A percentile compares a stretch with the other conserved stretches of the same genome.
These are phyloP conservation scores for Sporodiniella umbellata DNA, from an alignment of 371 early-diverging fungal species.

Conservation along the genomic window DNA sequence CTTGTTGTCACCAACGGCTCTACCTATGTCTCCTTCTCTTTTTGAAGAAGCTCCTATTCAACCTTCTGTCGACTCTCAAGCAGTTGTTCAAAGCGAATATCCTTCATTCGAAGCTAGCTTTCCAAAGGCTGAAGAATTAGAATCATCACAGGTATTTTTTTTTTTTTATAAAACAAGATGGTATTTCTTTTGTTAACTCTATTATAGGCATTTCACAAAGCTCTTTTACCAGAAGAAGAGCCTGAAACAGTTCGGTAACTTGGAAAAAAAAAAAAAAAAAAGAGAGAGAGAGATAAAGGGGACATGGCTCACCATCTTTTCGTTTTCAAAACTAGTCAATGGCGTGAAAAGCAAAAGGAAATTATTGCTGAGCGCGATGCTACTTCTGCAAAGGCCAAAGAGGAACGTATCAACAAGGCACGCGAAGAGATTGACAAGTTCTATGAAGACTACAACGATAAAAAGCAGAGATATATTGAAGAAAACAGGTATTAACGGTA, in stretches of 20 bases:
- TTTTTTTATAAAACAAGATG: background rate
- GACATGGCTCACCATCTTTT: background rate
- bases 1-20: background rate
- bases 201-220: slow-evolving; percentile 45
- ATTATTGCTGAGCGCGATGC: slow-evolving; percentile 79
- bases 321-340: slow-evolving; percentile 53
- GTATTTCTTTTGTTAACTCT: background rate
- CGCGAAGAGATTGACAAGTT: slow-evolving; percentile 85
- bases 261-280: background rate
- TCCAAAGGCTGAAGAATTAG: slow-evolving; percentile 49
- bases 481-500: slow-evolving; percentile 65
- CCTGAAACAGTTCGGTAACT: slow-evolving; percentile 58
- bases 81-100: slow-evolving; percentile 14
- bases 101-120: slow-evolving; percentile 39
- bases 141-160: slow-evolving; percentile 29
- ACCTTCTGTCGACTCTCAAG: background rate
- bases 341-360: slow-evolving; percentile 76
- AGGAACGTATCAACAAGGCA: slow-evolving; percentile 68
- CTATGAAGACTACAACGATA: slow-evolving; percentile 94
- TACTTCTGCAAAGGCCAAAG: slow-evolving; percentile 61
- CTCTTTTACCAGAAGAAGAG: slow-evolving; percentile 50
- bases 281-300: background rate
- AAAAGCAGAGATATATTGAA: slow-evolving; percentile 74
- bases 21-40: slow-evolving; percentile 8
- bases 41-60: slow-evolving; percentile 14